A percentile compares a stretch with the other conserved stretches of the same genome.
Conservation (phyloP, 2,329 filamentous ascomycete genomes). For the Sporothrix curviconia region DNA sequence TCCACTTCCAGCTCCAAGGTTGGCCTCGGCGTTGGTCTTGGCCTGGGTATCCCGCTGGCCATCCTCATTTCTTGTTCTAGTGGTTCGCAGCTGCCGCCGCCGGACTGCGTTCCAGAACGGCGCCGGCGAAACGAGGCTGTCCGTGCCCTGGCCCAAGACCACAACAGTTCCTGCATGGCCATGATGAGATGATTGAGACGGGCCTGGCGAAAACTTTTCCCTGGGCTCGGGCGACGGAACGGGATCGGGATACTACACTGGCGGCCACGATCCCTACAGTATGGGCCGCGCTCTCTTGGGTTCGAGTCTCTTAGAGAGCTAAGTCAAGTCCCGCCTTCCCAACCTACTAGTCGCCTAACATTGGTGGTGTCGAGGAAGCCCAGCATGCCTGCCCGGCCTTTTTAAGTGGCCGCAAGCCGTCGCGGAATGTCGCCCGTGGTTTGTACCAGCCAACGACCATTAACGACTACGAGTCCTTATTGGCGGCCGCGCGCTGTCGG, state of each 20-base stretch:
- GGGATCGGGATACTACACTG: slow-evolving; percentile 39
- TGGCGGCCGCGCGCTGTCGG: too few relatives aligned
- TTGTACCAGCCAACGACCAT: slow-evolving; percentile 31
- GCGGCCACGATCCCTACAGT: slow-evolving; percentile 37
- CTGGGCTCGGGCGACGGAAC: slow-evolving; percentile 26
- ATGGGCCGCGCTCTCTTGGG: slow-evolving; percentile 33
- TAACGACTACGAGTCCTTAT: slow-evolving; percentile 25
- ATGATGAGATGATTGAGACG: slow-evolving; percentile 42
- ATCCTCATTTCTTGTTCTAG: slow-evolving; percentile 38
- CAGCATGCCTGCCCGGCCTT: neutral
- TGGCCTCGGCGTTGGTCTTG: slow-evolving; percentile 59
- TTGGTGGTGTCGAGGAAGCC: neutral
- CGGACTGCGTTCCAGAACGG: slow-evolving; percentile 31
- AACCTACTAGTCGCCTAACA: slow-evolving; percentile 11
- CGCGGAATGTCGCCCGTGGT: slow-evolving; percentile 28
- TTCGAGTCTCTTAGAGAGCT: slow-evolving; percentile 43
- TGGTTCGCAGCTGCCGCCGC: slow-evolving; percentile 42
- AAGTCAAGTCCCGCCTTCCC: slow-evolving; percentile 18
- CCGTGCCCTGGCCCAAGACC: slow-evolving; percentile 44
- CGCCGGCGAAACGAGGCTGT: slow-evolving; percentile 39
- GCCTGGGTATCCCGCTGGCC: slow-evolving; percentile 52
- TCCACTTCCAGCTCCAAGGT: slow-evolving; percentile 36
- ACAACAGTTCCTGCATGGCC: slow-evolving; percentile 36
- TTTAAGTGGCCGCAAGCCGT: slow-evolving; percentile 24
- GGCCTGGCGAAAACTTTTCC: slow-evolving; percentile 26